phyloP scores from a whole-genome alignment of 495 filamentous ascomycete genomes.

The Clohesyomyces aquaticus region DNA sequence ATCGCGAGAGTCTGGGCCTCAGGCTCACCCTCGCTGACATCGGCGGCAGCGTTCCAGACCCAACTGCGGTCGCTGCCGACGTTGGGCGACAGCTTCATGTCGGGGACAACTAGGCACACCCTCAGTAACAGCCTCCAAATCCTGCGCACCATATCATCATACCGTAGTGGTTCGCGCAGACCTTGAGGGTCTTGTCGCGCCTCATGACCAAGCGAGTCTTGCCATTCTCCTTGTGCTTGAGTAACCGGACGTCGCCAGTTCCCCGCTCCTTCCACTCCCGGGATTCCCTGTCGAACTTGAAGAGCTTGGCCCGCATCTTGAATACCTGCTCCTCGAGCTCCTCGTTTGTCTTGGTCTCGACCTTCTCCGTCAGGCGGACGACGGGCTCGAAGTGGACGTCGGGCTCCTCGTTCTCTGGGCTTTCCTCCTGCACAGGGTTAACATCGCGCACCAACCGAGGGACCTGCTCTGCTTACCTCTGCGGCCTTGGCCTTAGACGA shows the following conservation, averaged over 20 bases:
- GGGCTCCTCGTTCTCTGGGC: slow-evolving; percentile 67
- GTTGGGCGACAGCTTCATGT: slow-evolving; percentile 98
- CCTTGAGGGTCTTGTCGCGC: slow-evolving; percentile 98
- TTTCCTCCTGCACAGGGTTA: slow-evolving; percentile 41
- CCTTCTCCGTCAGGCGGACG: slow-evolving; percentile 90
- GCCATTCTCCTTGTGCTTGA: slow-evolving; percentile 98
- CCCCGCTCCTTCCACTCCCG: slow-evolving; percentile 99
- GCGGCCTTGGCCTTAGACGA: slow-evolving; percentile 78
- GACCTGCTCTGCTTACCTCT: slow-evolving; percentile 46
- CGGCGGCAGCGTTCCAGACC: slow-evolving; percentile 98
- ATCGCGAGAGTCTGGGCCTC: slow-evolving; percentile 96
- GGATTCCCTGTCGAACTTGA: slow-evolving; percentile 88
- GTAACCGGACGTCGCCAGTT: slow-evolving; percentile 90
- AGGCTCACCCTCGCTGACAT: slow-evolving; percentile 97
- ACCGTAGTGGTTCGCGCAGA: slow-evolving; percentile 99
- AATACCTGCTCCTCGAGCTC: slow-evolving; percentile 95
- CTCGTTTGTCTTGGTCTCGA: slow-evolving; percentile 97
- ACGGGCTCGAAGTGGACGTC: slow-evolving; percentile 98
- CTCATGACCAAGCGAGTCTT: slow-evolving; percentile 99
- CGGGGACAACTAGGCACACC: slow-evolving; percentile 79
- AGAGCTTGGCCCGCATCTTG: slow-evolving; percentile 99
- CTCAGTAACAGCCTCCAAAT: slow-evolving; percentile 6
- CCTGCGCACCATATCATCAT: slow-evolving; percentile 47
- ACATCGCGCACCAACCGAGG: not conserved
- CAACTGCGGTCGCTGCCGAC: slow-evolving; percentile 97